These are phyloP conservation scores for Conticribra guillardii DNA, from an alignment of 108 stramenopile species.

Conservation along the genomic window DNA sequence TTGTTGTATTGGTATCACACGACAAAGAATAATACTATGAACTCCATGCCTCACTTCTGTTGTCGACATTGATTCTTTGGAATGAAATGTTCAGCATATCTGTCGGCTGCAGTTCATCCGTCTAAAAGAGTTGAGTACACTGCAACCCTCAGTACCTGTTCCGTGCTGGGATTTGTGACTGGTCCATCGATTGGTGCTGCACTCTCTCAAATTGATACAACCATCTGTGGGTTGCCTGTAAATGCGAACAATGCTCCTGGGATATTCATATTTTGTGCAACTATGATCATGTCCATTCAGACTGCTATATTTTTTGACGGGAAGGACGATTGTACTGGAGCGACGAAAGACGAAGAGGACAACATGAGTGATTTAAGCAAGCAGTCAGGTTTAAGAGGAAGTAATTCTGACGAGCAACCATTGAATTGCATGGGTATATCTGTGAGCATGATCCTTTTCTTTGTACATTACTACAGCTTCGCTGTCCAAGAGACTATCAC, in stretches of 20 bases:
- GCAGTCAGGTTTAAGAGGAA: conserved; percentile 1
- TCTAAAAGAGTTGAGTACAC: conserved; percentile 39
- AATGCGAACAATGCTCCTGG: conserved; percentile 52
- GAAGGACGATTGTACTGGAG: conserved; percentile 33
- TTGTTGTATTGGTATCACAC: too few relatives aligned
- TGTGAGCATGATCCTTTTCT: conserved; percentile 43
- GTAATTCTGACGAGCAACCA: neutral
- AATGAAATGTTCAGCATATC: conserved; percentile 34
- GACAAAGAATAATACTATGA: too few relatives aligned
- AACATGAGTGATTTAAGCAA: neutral
- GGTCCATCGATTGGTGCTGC: conserved; percentile 49
- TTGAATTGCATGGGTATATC: conserved; percentile 38
- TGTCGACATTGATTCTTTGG: too few relatives aligned
- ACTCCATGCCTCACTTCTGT: too few relatives aligned
- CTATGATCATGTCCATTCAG: conserved; percentile 33
- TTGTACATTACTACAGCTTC: conserved; percentile 53
- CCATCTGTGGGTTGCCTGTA: conserved; percentile 14
- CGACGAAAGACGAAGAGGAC: neutral
- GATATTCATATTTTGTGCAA: conserved; percentile 33
- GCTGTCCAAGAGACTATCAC: conserved; percentile 58
- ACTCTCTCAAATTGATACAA: conserved; percentile 42
- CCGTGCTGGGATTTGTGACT: conserved; percentile 47
- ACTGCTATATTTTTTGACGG: conserved; percentile 34
- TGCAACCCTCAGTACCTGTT: conserved; percentile 37
- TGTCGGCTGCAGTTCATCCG: conserved; percentile 37